phyloP scores from a whole-genome alignment of 305 asterid species.

The Ilex paraguariensis region DNA sequence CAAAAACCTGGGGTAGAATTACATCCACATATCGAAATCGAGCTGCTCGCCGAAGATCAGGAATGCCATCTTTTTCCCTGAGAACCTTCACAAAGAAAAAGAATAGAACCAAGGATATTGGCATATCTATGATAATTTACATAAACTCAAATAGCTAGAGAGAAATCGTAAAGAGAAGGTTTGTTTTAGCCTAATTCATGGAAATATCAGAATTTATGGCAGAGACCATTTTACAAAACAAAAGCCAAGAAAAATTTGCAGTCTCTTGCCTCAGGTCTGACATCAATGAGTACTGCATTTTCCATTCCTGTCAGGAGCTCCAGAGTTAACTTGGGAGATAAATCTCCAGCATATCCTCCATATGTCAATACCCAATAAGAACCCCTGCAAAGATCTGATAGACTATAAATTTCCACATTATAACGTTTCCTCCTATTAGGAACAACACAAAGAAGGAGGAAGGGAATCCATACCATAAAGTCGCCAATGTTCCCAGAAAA shows the following conservation, averaged over 20 bases:
- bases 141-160: not conserved
- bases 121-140: no score
- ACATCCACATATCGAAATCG: slow-evolving; percentile 73
- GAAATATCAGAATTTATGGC: not conserved
- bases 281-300: slow-evolving; percentile 70
- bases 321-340: slow-evolving; percentile 64
- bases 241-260: slow-evolving; percentile 12
- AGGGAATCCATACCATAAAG: slow-evolving; percentile 54
- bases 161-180: slow-evolving; percentile 9
- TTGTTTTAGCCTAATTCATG: not conserved
- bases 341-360: slow-evolving; percentile 93
- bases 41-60: slow-evolving; percentile 86
- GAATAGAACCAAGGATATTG: slow-evolving; percentile 20
- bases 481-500: slow-evolving; percentile 59
- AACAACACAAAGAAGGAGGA: slow-evolving; percentile 5
- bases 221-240: not conserved
- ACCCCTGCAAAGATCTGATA: slow-evolving; percentile 98
- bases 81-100: slow-evolving; percentile 52
- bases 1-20: slow-evolving; percentile 66
- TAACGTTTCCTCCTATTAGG: slow-evolving; percentile 10
- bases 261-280: slow-evolving; percentile 92
- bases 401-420: slow-evolving; percentile 55
- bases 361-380: slow-evolving; percentile 70
- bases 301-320: slow-evolving; percentile 69
- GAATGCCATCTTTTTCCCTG: slow-evolving; percentile 92